Conservation (phyloP, 192 early-diverging fungal species). For the Entomortierella chlamydospora region DNA sequence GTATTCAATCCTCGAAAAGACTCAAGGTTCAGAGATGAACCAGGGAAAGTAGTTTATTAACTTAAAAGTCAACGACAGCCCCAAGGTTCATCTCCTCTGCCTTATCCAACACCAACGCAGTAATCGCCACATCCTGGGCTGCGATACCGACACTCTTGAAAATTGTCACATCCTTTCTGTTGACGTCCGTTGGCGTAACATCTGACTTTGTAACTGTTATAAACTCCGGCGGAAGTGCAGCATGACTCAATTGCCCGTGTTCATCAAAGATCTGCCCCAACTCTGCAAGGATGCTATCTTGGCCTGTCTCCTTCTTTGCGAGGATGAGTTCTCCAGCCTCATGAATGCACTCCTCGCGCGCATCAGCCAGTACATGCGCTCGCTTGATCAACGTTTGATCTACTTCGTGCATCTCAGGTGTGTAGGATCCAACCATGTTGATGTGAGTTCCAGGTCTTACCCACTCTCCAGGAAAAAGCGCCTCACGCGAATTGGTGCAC, state of each 20-base stretch:
- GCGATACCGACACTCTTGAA: constrained; percentile 69
- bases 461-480: constrained; percentile 59
- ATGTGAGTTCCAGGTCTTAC: constrained; percentile 56
- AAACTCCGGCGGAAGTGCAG: constrained; percentile 9
- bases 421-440: constrained; percentile 65
- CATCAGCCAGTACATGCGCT: constrained; percentile 50
- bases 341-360: constrained; percentile 53
- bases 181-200: neutral
- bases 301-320: constrained; percentile 44
- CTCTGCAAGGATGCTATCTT: constrained; percentile 28
- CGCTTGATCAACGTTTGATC: constrained; percentile 54
- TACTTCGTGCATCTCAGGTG: constrained; percentile 62
- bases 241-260: constrained; percentile 10
- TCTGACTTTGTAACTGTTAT: neutral
- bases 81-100: constrained; percentile 58
- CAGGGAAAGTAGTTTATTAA: too few relatives aligned
- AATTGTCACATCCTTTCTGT: constrained; percentile 53
- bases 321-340: constrained; percentile 64
- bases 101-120: constrained; percentile 50
- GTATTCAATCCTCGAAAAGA: too few relatives aligned
- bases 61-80: constrained; percentile 47
- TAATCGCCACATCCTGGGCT: constrained; percentile 65
- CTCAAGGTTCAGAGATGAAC: too few relatives aligned
- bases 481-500: constrained; percentile 58
- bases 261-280: constrained; percentile 29